Base-by-base conservation (phyloP, 345 rosid species). In the Pistacia integerrima region DNA sequence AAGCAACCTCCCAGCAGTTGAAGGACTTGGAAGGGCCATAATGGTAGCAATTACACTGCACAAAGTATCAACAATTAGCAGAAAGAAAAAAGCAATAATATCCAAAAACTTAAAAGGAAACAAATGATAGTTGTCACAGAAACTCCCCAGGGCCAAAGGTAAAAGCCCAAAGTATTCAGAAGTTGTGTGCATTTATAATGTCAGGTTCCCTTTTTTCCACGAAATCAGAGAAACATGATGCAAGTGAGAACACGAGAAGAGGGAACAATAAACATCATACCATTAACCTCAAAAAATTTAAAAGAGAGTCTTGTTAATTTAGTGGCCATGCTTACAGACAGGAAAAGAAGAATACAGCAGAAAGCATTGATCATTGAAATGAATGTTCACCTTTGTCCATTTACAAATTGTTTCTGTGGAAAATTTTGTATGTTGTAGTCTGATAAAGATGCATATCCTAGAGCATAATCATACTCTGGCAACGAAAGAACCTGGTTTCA, bases 371-470 rank as follows among this genome's bases (percentile, higher is more conserved):
- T 35, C 64, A 35, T 7, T 30, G 63, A 74, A 61, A 60, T 74
- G 8, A 72, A 64, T 18, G 46, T 25, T 64, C 79, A 93, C 99
- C 97, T 92, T 80, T 96, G 92, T 79, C 98, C 98, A 82, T 79
- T 81, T 20, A 84, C 64, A 90, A 84, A 90, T 71, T 88, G 93
- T 82, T 81, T 91, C 74, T 17, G 88, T 44, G 89, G 87, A 41
- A 87, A 67, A 81, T 88, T 90, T 81, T 93, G 99, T 13, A 92
- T 91, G 87, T 96, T 96, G 79, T 92, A 96, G 83, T 96, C 99
- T 56, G 86, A 85, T 67, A 86, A 44, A 61, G 97, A 87, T 46
- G 97, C 99, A 86, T 85, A 93, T 64, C 99, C 99, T 74, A 96
- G 84, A 18, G 89, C 84, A 82, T 83, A 78, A 77, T 88, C 79